A percentile compares a stretch with the other conserved stretches of the same genome.
These are phyloP conservation scores for Pleurotus tuoliensis DNA, from an alignment of 768 basidiomycete species.

Conservation along the genomic window DNA sequence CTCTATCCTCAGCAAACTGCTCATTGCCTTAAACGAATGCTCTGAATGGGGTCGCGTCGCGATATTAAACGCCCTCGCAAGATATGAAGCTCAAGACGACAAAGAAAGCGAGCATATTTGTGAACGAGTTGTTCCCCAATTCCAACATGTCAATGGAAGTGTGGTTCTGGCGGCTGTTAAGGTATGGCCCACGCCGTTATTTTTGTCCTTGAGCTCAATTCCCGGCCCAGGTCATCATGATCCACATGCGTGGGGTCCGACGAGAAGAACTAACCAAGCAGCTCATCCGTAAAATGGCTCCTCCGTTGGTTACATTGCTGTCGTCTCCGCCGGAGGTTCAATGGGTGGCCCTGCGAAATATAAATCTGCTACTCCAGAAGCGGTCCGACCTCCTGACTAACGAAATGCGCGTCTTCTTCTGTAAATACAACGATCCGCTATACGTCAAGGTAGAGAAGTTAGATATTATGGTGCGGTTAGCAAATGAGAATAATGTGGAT, in stretches of 20 bases:
- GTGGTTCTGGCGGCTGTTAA: conserved; percentile 97
- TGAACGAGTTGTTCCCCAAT: conserved; percentile 96
- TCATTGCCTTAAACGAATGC: conserved; percentile 96
- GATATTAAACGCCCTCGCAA: conserved; percentile 79
- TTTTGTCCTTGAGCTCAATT: background rate
- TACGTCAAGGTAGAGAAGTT: conserved; percentile 99
- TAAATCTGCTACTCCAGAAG: conserved; percentile 94
- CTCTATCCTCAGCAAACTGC: conserved; percentile 77
- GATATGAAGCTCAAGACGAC: conserved; percentile 81
- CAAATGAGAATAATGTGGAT: conserved; percentile 89
- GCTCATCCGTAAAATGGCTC: conserved; percentile 94
- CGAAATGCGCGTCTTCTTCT: conserved; percentile 99
- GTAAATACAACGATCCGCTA: conserved; percentile 99
- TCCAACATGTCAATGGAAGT: conserved; percentile 94
- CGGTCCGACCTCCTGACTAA: conserved; percentile 85
- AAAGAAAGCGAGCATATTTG: conserved; percentile 99
- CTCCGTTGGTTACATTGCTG: conserved; percentile 90
- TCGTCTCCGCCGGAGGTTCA: conserved; percentile 97
- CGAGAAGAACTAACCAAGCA: conserved; percentile 83
- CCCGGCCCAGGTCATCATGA: conserved; percentile 84
- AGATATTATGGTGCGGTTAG: conserved; percentile 96
- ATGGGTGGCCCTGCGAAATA: conserved; percentile 96
- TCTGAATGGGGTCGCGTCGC: conserved; percentile 99
- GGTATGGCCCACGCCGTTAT: conserved; percentile 34
- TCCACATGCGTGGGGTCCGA: conserved; percentile 82